These are phyloP conservation scores for Rhododendron ferrugineum DNA, from an alignment of 148 eudicot species.

Conservation along the genomic window DNA sequence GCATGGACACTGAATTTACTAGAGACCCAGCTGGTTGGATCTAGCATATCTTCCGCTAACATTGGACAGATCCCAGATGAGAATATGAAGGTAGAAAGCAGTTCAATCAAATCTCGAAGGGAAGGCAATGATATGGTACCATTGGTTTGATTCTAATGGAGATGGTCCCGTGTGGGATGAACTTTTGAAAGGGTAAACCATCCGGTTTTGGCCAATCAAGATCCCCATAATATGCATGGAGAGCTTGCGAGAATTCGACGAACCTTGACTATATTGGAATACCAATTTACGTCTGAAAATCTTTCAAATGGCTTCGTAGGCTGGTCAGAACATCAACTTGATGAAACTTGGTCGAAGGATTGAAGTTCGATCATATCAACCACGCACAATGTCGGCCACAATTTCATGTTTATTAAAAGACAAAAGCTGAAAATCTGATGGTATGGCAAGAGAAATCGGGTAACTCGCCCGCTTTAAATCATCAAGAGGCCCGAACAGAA, in stretches of 20 bases:
- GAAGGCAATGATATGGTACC: not conserved
- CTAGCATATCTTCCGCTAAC: not conserved
- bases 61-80: not conserved
- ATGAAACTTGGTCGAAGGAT: not conserved
- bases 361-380: not conserved
- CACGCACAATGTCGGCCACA: not conserved
- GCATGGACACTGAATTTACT: not conserved
- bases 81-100: not conserved
- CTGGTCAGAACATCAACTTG: not conserved
- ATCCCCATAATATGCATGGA: not conserved
- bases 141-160: not conserved
- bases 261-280: not conserved
- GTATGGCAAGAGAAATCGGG: not conserved
- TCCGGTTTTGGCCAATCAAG: not conserved
- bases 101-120: not conserved
- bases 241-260: not conserved
- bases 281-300: not conserved
- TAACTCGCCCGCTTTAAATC: not conserved
- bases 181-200: not conserved
- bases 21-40: not conserved
- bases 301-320: not conserved
- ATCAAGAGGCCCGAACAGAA: not conserved
- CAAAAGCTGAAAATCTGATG: not conserved
- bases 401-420: not conserved
- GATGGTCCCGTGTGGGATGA: not conserved